These are phyloP conservation scores for Ganoderma boninense DNA, from an alignment of 1,284 basidiomycete species.

Conservation along the genomic window DNA sequence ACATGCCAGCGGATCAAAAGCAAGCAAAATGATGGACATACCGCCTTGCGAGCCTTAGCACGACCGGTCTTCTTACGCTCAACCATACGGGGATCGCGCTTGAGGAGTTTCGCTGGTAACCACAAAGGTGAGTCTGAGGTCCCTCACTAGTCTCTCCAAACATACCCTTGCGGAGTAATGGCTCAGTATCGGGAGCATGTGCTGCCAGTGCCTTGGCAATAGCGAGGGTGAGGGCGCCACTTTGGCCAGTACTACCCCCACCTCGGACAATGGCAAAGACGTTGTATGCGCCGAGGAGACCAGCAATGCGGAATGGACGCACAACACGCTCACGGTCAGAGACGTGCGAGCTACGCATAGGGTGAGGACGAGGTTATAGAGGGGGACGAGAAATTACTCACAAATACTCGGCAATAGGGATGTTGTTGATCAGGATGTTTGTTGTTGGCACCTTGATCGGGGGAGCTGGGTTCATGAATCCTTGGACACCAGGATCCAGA, in stretches of 20 bases:
- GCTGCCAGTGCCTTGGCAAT: conserved; percentile 84
- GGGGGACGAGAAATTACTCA: conserved; percentile 29
- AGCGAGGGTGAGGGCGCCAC: conserved; percentile 88
- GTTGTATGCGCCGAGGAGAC: conserved; percentile 92
- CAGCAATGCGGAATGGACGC: conserved; percentile 86
- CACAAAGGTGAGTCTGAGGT: not conserved
- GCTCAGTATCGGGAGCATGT: conserved; percentile 71
- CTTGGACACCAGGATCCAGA: conserved; percentile 21
- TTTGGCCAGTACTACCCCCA: conserved; percentile 91
- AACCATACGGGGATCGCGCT: conserved; percentile 96
- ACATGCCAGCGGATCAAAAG: not conserved
- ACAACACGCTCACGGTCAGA: conserved; percentile 84
- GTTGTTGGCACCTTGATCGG: conserved; percentile 40
- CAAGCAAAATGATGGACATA: conserved; percentile 51
- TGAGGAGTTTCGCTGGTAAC: conserved; percentile 80
- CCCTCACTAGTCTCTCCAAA: not conserved
- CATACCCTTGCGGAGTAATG: conserved; percentile 77
- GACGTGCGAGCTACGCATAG: conserved; percentile 52
- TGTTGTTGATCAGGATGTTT: conserved; percentile 83
- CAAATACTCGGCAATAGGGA: conserved; percentile 84
- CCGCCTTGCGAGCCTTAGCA: conserved; percentile 91
- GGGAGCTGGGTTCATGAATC: conserved; percentile 26
- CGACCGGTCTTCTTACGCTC: conserved; percentile 97
- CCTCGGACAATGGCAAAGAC: conserved; percentile 90
- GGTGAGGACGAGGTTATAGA: not conserved